These are phyloP conservation scores for Cynara cardunculus DNA, from an alignment of 129 eudicot species.

Conservation along the genomic window DNA sequence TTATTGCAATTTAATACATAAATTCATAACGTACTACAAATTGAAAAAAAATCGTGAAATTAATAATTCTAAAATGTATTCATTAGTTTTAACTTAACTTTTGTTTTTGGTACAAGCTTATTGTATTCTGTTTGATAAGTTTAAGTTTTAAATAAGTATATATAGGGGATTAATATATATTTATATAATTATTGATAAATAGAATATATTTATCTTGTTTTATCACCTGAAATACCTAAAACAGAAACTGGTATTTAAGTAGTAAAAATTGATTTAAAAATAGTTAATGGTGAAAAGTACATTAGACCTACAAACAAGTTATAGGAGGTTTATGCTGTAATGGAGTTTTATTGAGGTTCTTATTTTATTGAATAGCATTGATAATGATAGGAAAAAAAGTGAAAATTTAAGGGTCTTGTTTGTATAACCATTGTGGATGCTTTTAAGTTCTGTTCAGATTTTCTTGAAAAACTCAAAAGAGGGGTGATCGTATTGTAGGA, in stretches of 20 bases:
- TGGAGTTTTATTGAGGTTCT: too few relatives aligned
- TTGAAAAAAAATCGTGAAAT: not conserved
- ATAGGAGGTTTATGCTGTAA: not conserved
- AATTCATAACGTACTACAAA: not conserved
- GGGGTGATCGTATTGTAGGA: too few relatives aligned
- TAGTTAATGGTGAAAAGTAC: not conserved
- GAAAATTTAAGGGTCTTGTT: too few relatives aligned
- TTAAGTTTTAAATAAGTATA: not conserved
- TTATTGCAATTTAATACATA: not conserved
- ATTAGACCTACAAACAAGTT: not conserved
- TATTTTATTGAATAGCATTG: not conserved
- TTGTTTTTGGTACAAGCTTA: not conserved
- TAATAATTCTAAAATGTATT: not conserved
- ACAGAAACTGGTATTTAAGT: not conserved
- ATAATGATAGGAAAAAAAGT: too few relatives aligned
- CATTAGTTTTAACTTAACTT: not conserved
- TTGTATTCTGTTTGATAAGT: not conserved
- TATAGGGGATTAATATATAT: too few relatives aligned
- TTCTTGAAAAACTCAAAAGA: too few relatives aligned
- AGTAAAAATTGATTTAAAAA: not conserved
- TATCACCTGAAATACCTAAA: not conserved
- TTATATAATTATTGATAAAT: too few relatives aligned
- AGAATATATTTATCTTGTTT: not conserved
- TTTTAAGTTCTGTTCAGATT: too few relatives aligned
- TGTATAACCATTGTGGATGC: too few relatives aligned